A percentile compares a stretch with the other conserved stretches of the same genome.
These are phyloP conservation scores for Rhizophagus prolifer DNA, from an alignment of 192 early-diverging fungal species.

Conservation along the genomic window DNA sequence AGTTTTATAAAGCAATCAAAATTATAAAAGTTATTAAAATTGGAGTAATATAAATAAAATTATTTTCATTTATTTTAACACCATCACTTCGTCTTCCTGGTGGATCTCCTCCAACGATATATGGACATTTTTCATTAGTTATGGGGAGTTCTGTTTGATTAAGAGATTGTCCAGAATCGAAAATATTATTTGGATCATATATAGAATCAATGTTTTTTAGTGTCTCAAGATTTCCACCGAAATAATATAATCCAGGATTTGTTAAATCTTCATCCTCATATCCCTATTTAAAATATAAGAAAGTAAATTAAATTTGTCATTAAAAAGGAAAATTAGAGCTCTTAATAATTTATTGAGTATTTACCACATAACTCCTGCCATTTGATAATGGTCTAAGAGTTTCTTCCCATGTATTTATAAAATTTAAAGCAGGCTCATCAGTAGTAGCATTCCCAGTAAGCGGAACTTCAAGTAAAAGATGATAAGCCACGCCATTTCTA, in stretches of 20 bases:
- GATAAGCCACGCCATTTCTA: background rate
- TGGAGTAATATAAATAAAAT: background rate
- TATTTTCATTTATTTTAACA: background rate
- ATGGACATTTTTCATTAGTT: background rate
- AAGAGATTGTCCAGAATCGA: background rate
- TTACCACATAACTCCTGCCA: conserved; percentile 25
- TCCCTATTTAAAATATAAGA: conserved; percentile 1
- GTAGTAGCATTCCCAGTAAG: background rate
- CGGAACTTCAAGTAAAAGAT: background rate
- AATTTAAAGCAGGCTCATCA: background rate
- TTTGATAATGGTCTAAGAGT: conserved; percentile 12
- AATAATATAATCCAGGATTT: conserved; percentile 25
- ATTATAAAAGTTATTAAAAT: background rate
- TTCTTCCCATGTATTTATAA: conserved; percentile 4
- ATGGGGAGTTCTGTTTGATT: background rate
- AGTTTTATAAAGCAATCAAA: background rate
- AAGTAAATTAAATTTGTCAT: background rate
- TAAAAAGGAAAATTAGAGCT: background rate
- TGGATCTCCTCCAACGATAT: background rate
- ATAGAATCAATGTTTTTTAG: conserved; percentile 30
- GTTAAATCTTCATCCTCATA: conserved; percentile 31
- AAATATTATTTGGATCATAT: conserved; percentile 25
- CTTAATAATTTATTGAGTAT: background rate
- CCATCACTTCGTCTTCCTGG: background rate
- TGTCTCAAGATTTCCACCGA: conserved; percentile 23